A percentile compares a stretch with the other conserved stretches of the same genome.
phyloP scores from a whole-genome alignment of 441 rosid genomes.

The Populus hybrid region DNA sequence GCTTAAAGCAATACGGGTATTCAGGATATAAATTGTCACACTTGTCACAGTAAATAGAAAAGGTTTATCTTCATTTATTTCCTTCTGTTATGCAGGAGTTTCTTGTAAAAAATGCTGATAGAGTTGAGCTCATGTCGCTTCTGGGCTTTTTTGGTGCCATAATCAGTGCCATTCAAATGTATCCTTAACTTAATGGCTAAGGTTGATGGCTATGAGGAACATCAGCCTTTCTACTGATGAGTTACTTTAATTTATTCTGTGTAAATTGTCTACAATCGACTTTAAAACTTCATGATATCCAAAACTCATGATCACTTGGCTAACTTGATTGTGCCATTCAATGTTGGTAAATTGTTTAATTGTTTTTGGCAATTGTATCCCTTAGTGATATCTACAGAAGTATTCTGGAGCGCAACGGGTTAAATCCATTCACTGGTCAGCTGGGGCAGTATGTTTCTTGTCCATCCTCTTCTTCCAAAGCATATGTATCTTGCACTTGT shows the following conservation, averaged over 20 bases:
- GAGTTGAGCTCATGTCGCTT: slow-evolving; percentile 78
- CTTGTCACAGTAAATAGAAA: neutral
- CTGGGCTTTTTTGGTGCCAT: slow-evolving; percentile 81
- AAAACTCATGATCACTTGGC: neutral
- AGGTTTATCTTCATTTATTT: neutral
- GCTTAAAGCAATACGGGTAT: neutral
- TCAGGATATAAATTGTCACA: neutral
- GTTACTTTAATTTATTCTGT: neutral
- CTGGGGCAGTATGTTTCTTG: slow-evolving; percentile 55
- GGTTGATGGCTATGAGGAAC: neutral
- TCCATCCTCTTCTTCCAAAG: slow-evolving; percentile 8
- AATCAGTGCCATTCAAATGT: slow-evolving; percentile 85
- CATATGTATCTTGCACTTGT: neutral
- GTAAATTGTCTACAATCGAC: neutral
- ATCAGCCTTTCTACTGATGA: neutral
- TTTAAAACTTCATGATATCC: neutral
- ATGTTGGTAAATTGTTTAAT: neutral
- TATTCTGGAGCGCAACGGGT: slow-evolving; percentile 72
- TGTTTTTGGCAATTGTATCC: slow-evolving; percentile 9
- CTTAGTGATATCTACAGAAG: slow-evolving; percentile 59
- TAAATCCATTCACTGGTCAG: slow-evolving; percentile 73
- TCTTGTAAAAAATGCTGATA: too few relatives aligned
- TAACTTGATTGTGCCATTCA: neutral
- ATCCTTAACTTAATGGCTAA: slow-evolving; percentile 47
- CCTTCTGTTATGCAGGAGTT: slow-evolving; percentile 55